Evolutionary conservation across 2,329 filamentous ascomycete species (phyloP).

Genomic region (Nigrospora oryzae): DNA sequence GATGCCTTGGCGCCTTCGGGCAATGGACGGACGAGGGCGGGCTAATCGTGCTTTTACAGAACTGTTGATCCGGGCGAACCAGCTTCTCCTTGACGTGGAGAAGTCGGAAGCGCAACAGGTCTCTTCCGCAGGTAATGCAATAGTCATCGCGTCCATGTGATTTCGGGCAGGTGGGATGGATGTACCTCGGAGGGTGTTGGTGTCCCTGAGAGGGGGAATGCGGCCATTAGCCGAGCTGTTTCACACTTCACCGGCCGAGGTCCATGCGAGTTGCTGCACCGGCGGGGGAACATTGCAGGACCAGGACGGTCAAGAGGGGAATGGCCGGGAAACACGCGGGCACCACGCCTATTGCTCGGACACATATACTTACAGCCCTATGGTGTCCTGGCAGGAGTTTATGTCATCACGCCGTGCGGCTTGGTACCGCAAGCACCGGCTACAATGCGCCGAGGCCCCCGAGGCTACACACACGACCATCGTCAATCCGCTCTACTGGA

Average conservation of each 20-base stretch:
- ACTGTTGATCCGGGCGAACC: slow-evolving; percentile 55
- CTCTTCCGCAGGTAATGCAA: slow-evolving; percentile 53
- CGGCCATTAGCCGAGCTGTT: no score
- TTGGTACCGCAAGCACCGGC: neutral
- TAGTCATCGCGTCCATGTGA: slow-evolving; percentile 49
- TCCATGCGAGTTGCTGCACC: no score
- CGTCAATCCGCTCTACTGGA: no score
- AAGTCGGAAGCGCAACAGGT: slow-evolving; percentile 52
- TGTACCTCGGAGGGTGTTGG: no score
- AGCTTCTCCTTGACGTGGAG: slow-evolving; percentile 58
- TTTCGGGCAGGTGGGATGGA: neutral
- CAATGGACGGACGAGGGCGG: neutral
- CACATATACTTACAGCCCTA: neutral
- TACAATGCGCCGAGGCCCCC: no score
- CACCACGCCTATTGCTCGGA: neutral
- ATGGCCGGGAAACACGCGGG: no score
- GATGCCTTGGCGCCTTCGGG: neutral
- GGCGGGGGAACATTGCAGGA: no score
- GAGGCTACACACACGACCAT: no score
- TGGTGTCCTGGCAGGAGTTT: neutral
- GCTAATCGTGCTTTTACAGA: slow-evolving; percentile 38
- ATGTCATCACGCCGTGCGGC: neutral
- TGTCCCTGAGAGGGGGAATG: no score
- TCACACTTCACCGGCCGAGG: no score
- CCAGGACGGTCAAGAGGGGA: no score